A percentile compares a stretch with the other conserved stretches of the same genome.
These are phyloP conservation scores for Pholiota molesta DNA, from an alignment of 768 basidiomycete species.

Conservation along the genomic window DNA sequence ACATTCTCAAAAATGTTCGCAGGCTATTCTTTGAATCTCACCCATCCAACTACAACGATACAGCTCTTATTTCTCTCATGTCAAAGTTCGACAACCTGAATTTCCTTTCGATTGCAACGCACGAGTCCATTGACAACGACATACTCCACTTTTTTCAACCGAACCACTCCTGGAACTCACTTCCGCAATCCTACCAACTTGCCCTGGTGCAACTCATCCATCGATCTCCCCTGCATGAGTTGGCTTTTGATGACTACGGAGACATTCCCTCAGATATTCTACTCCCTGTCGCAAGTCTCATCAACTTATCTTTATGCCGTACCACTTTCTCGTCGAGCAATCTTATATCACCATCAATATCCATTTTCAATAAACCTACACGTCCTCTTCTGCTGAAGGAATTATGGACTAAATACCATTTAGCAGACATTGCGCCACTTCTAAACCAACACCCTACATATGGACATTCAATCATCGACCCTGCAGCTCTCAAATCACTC, in stretches of 20 bases:
- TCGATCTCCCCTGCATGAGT: neutral
- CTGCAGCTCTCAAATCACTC: neutral
- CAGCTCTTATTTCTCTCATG: neutral
- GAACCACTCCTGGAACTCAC: neutral
- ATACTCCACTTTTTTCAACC: neutral
- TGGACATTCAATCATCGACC: neutral
- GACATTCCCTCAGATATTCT: neutral
- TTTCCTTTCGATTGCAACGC: neutral
- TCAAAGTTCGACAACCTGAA: neutral
- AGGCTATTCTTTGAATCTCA: neutral
- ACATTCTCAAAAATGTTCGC: constrained; percentile 6
- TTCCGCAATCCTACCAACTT: neutral
- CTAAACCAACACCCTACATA: neutral
- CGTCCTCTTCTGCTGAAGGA: neutral
- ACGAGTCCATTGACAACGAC: too few relatives aligned
- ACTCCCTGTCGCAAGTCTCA: neutral
- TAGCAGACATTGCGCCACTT: neutral
- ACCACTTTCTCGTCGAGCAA: constrained; percentile 1
- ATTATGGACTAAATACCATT: neutral
- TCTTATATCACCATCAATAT: neutral
- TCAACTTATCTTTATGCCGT: neutral
- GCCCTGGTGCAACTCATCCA: constrained; percentile 1
- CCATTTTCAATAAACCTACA: neutral
- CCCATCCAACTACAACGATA: constrained; percentile 5
- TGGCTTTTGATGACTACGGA: neutral